Base-by-base conservation (phyloP, 2,329 filamentous ascomycete genomes). In the Trichoderma sp. region DNA sequence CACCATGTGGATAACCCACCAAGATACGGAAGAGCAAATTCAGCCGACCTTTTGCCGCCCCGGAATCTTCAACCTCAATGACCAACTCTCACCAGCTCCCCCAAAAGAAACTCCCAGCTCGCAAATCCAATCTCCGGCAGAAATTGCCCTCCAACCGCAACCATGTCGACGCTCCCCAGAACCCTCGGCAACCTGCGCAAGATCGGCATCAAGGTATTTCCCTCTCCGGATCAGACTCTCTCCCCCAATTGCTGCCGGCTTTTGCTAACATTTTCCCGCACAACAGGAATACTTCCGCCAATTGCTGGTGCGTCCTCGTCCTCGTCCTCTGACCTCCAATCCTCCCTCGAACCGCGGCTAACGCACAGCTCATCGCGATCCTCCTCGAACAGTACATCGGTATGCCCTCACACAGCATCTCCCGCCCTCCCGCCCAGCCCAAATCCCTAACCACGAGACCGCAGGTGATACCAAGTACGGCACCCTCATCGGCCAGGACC, bases 381-480 rank as follows among this genome's bases (percentile, higher is more conserved):
- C 22, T 70, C 69, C 19, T 69, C 70, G 42, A 70, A 79, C 73
- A 88, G 85, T 86, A 87, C 74, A 87, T 88, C 71, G 86, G 85
- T 86, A 83, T 68, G 78, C 54, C n/a, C 15, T 34, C 9, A 2
- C 19, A 13, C 19, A 5, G 6, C 34, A 17, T 8, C 19, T 27
- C 12, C 35, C 15, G 19, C 25, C 48, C 3, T 34, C 63, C 2
- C 2, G 2, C 25, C 19, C 32, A 4, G 17, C 35, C 9, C 5
- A 15, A 10, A n/a, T 8, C 22, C 27, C 64, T 67, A 22, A 67
- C 57, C 27, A 13, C 45, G 34, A 52, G 32, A 54, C 17, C 19
- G 35, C 53, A 95, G 94, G 94, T 84, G 95, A 99, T 83, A 99
- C 95, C 81, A 99, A 99, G 84, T 89, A 91, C 77, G 96, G 95